Conservation (phyloP, 768 basidiomycete genomes). For the Cantharellus anzutake region DNA sequence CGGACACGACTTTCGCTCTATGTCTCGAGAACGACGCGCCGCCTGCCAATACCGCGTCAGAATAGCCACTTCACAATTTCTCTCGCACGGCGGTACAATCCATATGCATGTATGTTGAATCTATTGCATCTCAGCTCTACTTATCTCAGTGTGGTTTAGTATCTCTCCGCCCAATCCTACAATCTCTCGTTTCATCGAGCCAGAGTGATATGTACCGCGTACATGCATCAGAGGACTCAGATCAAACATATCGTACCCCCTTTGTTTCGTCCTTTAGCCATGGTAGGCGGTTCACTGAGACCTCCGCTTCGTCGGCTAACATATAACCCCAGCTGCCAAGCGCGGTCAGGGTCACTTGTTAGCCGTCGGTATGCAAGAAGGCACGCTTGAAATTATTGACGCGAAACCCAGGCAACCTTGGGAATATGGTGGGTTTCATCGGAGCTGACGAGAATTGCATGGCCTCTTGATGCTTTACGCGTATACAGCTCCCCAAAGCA, state of each 20-base stretch:
- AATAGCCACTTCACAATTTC: not conserved
- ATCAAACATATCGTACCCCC: not conserved
- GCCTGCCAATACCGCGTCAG: not conserved
- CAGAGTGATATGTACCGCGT: constrained; percentile 2
- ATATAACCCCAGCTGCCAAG: not conserved
- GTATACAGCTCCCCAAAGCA: constrained; percentile 1
- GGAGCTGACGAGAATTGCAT: not conserved
- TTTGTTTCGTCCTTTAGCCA: constrained; percentile 1
- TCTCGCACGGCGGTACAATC: not conserved
- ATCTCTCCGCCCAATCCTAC: constrained; percentile 1
- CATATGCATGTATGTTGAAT: not conserved
- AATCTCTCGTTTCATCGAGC: constrained; percentile 6
- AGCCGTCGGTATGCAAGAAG: constrained; percentile 6
- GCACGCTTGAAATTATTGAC: constrained; percentile 6
- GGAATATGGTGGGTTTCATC: not conserved
- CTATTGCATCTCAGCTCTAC: not conserved
- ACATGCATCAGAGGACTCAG: not conserved
- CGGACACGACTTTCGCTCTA: too few relatives aligned
- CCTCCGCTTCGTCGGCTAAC: not conserved
- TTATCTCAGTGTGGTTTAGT: not conserved
- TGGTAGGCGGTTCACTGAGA: not conserved
- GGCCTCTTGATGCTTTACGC: not conserved
- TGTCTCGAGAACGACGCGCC: too few relatives aligned
- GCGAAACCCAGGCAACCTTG: not conserved
- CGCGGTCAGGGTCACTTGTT: not conserved